Conservation (phyloP, 164 flowering plant genomes). For the Stephania japonica region DNA sequence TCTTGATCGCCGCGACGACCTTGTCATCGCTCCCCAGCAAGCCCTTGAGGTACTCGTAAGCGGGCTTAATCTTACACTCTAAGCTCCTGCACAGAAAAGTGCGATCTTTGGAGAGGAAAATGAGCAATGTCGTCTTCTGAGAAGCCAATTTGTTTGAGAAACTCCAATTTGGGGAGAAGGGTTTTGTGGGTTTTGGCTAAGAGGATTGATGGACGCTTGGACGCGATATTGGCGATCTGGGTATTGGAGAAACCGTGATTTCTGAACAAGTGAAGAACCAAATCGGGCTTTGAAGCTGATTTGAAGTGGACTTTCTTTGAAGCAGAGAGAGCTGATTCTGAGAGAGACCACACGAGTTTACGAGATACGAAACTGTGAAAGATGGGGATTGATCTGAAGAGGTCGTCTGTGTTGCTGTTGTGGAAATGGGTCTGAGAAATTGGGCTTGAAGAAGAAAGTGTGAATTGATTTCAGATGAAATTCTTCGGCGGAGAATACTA, state of each 20-base stretch:
- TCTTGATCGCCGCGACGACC: slow-evolving; percentile 2
- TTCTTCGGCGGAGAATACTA: neutral
- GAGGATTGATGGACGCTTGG: slow-evolving; percentile 16
- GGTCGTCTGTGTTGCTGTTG: neutral
- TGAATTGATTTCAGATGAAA: neutral
- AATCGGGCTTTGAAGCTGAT: neutral
- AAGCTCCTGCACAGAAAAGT: slow-evolving; percentile 18
- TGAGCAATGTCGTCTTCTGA: neutral
- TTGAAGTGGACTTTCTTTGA: neutral
- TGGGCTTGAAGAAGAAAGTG: neutral
- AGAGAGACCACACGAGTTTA: slow-evolving; percentile 11
- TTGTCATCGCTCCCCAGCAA: slow-evolving; percentile 14
- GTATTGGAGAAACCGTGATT: slow-evolving; percentile 6
- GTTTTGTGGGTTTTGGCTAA: slow-evolving; percentile 16
- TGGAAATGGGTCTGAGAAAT: neutral
- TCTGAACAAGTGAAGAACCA: neutral
- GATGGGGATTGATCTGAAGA: neutral
- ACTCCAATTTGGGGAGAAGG: slow-evolving; percentile 36
- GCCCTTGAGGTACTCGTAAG: slow-evolving; percentile 14
- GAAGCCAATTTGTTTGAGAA: slow-evolving; percentile 25
- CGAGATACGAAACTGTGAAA: slow-evolving; percentile 6
- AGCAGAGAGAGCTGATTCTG: neutral
- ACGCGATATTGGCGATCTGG: slow-evolving; percentile 16
- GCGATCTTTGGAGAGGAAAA: slow-evolving; percentile 9
- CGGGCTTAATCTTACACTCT: slow-evolving; percentile 20